Evolutionary conservation across 2,329 filamentous ascomycete genomes (phyloP), one percentile per base, ranked within the genome.

Genomic region (Fusarium circinatum): DNA sequence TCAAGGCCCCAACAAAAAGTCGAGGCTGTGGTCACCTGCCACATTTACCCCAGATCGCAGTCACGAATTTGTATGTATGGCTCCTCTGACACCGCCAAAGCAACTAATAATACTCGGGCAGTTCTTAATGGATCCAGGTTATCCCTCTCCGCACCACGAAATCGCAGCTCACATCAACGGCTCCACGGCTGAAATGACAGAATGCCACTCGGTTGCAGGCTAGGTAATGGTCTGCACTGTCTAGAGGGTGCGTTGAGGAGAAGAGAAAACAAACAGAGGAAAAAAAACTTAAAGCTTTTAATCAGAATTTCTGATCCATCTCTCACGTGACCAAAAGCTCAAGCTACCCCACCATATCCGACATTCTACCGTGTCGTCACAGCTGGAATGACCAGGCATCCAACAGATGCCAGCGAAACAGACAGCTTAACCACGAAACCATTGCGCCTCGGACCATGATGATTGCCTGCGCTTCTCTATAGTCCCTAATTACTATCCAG

Each of bases 181-280:
- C 84, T 79, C 84, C 85, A 86, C 87, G 82, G 84, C 84, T 85
- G 81, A 75, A 79, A 86, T 85, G 85, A 87, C 93, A 95, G 90
- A 93, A 95, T 88, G 92, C 85, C 87, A 86, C 83, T 84, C 86
- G 82, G 83, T 86, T 83, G 86, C 86, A 86, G 84, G 83, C 82
- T 85, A 84, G 83, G 86, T 88, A 87, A 90, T 91, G 91, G 88
- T 88, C 89, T 92, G 93, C 90, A 95, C 93, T 96, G 93, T 96
- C 94, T 95, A 86, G 87, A 89, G 91, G 92, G 88, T 89, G 92
- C 92, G 91, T 92, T 90, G 86, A 82, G 84, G 83, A 82, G 81
- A 84, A 82, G 36, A 68, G 61, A 68, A 52, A 30, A 30, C 8
- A 60, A 34, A 14, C 26, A 30, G 30, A 34, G 14, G 5, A 12